These are phyloP conservation scores for Bondarzewia mesenterica DNA, from an alignment of 1,284 basidiomycete genomes.

Conservation along the genomic window DNA sequence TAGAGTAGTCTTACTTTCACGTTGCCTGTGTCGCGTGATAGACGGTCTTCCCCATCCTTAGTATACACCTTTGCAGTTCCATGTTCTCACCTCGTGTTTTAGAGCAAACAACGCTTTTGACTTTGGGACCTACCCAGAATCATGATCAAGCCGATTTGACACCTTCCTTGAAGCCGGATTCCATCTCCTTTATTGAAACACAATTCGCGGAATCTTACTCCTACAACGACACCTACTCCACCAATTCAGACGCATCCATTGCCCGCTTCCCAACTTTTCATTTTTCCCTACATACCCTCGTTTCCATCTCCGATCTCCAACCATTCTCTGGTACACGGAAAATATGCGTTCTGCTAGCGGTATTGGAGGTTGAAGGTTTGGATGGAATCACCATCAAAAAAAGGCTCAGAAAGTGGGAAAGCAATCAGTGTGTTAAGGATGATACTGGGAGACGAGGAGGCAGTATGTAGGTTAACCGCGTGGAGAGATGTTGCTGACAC, in stretches of 20 bases:
- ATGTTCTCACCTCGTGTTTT: too few species aligned
- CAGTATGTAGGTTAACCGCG: constrained; percentile 59
- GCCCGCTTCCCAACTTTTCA: constrained; percentile 58
- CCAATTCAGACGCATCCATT: constrained; percentile 61
- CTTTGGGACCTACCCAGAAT: too few species aligned
- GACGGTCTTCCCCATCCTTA: too few species aligned
- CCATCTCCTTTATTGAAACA: constrained; percentile 24
- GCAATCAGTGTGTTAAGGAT: constrained; percentile 58
- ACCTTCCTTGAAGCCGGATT: neutral
- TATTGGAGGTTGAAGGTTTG: constrained; percentile 68
- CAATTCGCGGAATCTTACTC: constrained; percentile 42
- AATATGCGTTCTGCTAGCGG: constrained; percentile 50
- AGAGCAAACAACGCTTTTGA: neutral
- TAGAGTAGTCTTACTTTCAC: too few species aligned
- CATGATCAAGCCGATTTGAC: too few species aligned
- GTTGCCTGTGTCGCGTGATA: too few species aligned
- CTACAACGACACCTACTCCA: constrained; percentile 20
- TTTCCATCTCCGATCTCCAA: constrained; percentile 33
- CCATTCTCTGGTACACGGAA: constrained; percentile 26
- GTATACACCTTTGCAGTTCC: too few species aligned
- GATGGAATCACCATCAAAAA: constrained; percentile 56
- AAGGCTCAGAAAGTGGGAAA: constrained; percentile 56
- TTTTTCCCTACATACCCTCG: constrained; percentile 51
- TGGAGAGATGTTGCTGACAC: constrained; percentile 67
- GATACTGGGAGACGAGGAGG: constrained; percentile 59